Base-by-base conservation (phyloP, 2,329 filamentous ascomycete genomes). In the Monilinia aucupariae region DNA sequence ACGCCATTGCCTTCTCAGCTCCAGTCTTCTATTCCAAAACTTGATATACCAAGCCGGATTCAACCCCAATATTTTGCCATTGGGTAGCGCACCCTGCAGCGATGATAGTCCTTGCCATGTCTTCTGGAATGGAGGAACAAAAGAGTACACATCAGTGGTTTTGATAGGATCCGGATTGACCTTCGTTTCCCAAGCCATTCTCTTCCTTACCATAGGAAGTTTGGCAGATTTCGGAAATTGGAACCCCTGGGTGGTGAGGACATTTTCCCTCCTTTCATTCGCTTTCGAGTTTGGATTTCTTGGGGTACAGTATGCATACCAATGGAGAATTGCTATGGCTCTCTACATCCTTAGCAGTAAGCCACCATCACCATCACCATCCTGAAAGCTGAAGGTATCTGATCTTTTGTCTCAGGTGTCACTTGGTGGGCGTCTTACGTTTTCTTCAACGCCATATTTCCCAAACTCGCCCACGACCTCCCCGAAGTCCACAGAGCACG, bases 361-460 rank as follows among this genome's bases (percentile, higher is more conserved):
- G 69, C 67, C 10, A 4, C 48, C 13, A 48, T 8, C 10, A 4
- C 48, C 13, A 48, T 8, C 25, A 32, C 3, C 6, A n/a, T 8
- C 17, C 2, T 45, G 12, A 47, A n/a, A 27, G 8, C 17, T 27
- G 9, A 39, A 22, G 25, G 22, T 54, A 22, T 52, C 60, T 53
- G 25, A 45, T 45, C 7, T 49, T 27, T 4, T 6, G 7, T 15
- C 45, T 41, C 30, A 73, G 71, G 70, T 41, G 66, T 72, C 41
- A 70, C 70, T 15, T 73, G 68, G 64, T 71, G 70, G 71, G 68
- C 71, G 4, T 73, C 71, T 2, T 73, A 73, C 45, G 71, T 73
- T 39, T 73, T 73, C 49, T 73, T 72, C 66, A 73, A 72, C 51
- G 71, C 71, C 5, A 70, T 72, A 20, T 73, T 73, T 53, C 71